These are phyloP conservation scores for Agaricus subrufescens DNA, from an alignment of 768 basidiomycete species.

Conservation along the genomic window DNA sequence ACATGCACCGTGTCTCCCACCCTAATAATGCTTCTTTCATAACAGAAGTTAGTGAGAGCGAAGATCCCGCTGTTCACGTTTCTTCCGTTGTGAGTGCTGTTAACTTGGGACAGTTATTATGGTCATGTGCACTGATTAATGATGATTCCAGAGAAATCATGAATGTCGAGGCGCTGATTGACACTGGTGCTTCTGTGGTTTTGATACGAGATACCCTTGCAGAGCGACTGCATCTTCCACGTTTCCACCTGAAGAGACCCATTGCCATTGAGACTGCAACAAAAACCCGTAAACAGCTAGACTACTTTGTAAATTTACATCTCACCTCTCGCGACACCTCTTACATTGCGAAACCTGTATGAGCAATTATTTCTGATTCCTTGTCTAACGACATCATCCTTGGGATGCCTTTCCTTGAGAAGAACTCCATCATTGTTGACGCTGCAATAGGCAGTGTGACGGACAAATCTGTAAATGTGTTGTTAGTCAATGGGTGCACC, in stretches of 20 bases:
- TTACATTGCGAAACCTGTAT: conserved; percentile 13
- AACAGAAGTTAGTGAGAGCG: too few species aligned
- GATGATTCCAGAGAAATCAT: neutral
- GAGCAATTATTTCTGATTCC: conserved; percentile 18
- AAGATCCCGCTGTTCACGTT: neutral
- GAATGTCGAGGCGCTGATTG: conserved; percentile 15
- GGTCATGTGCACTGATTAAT: neutral
- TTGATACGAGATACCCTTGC: conserved; percentile 23
- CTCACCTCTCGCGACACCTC: conserved; percentile 10
- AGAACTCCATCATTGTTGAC: conserved; percentile 30
- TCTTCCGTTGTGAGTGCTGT: neutral
- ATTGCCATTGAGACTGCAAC: conserved; percentile 6
- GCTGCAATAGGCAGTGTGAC: conserved; percentile 13
- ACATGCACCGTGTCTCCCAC: too few species aligned
- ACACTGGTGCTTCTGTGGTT: conserved; percentile 25
- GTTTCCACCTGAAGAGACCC: neutral
- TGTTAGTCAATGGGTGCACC: too few species aligned
- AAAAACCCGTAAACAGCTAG: neutral
- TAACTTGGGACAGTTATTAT: neutral
- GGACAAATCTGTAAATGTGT: conserved; percentile 1
- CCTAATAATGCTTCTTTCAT: too few species aligned
- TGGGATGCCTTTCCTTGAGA: conserved; percentile 26
- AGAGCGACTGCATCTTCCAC: conserved; percentile 4
- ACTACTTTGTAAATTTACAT: conserved; percentile 14
- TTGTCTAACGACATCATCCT: conserved; percentile 26